Conservation (phyloP, 148 eudicot species). For the Linanthus parryae region DNA sequence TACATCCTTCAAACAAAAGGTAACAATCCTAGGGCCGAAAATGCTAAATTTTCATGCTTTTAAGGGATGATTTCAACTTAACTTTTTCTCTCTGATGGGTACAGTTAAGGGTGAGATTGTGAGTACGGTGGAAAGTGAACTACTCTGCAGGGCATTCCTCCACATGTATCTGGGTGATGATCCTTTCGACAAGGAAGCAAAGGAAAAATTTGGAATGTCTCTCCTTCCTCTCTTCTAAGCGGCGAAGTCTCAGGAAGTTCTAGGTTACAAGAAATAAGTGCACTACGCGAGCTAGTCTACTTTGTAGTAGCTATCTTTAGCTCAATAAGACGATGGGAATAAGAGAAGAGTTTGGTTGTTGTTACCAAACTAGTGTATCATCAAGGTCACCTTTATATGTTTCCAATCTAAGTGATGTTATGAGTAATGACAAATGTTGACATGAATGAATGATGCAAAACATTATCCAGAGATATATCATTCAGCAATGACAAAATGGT, state of each 20-base stretch:
- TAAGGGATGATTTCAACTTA: background rate
- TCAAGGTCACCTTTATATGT: background rate
- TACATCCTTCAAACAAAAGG: slow-evolving; percentile 43
- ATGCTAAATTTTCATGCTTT: background rate
- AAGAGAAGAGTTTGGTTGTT: slow-evolving; percentile 1
- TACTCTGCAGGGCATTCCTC: slow-evolving; percentile 44
- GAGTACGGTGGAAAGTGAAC: slow-evolving; percentile 41
- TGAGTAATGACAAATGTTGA: background rate
- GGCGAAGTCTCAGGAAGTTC: background rate
- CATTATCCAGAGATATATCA: background rate
- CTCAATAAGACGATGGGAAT: slow-evolving; percentile 8
- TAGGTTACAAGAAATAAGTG: slow-evolving; percentile 13
- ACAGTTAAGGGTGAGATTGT: slow-evolving; percentile 44
- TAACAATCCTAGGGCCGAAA: background rate
- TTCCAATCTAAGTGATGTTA: background rate
- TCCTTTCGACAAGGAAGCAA: slow-evolving; percentile 54
- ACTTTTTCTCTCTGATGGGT: background rate
- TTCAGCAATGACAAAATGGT: background rate
- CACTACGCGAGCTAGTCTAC: background rate
- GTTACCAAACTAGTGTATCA: background rate
- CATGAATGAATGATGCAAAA: background rate
- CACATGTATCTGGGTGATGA: slow-evolving; percentile 51
- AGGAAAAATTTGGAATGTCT: slow-evolving; percentile 40
- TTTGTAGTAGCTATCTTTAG: slow-evolving; percentile 4
- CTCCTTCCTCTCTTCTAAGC: slow-evolving; percentile 33